phyloP scores from a whole-genome alignment of 768 basidiomycete genomes.

The Tricholoma furcatifolium region DNA sequence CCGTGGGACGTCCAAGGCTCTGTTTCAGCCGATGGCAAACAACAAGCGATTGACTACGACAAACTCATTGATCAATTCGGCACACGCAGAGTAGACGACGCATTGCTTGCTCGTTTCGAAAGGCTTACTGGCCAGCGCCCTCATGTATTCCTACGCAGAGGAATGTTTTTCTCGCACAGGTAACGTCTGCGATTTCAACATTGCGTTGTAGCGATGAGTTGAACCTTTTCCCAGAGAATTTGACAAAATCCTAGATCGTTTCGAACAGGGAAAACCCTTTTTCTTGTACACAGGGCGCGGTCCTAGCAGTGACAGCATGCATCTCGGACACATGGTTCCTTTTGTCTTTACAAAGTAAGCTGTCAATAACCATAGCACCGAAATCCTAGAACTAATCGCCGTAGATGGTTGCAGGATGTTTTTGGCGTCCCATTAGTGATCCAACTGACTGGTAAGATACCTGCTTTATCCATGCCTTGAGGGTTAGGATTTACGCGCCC shows the following conservation, averaged over 20 bases:
- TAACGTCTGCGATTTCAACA: constrained; percentile 28
- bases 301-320: constrained; percentile 95
- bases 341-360: constrained; percentile 95
- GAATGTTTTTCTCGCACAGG: constrained; percentile 99
- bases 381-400: neutral
- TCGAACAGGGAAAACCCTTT: constrained; percentile 96
- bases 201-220: neutral
- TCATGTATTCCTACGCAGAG: constrained; percentile 84
- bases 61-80: constrained; percentile 95
- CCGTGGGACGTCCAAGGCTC: constrained; percentile 98
- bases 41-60: constrained; percentile 95
- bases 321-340: constrained; percentile 96
- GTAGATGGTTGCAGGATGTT: constrained; percentile 94
- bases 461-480: neutral
- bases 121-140: constrained; percentile 84
- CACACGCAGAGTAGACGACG: constrained; percentile 74
- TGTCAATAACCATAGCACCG: constrained; percentile 2
- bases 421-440: constrained; percentile 94
- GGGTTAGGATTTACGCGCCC: neutral
- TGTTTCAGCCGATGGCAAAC: constrained; percentile 83
- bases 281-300: constrained; percentile 98
- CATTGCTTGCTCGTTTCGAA: constrained; percentile 86
- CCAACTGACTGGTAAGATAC: constrained; percentile 80
- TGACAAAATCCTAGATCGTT: constrained; percentile 90
- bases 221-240: constrained; percentile 67